These are phyloP conservation scores for Solanum hybrid DNA, from an alignment of 305 asterid genomes.

Conservation along the genomic window DNA sequence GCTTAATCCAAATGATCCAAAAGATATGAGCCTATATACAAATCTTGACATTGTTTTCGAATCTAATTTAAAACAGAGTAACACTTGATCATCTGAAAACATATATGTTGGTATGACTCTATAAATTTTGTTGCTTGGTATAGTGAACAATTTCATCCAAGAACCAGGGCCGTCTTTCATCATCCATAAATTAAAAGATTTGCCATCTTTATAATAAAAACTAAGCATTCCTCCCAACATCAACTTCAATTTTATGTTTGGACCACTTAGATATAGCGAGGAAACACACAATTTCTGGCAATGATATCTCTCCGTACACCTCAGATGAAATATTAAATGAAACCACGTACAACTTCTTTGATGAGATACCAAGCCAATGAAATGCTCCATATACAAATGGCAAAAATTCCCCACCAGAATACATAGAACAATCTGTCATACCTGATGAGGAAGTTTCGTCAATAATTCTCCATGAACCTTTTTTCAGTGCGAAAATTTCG, in stretches of 20 bases:
- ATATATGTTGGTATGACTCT: neutral
- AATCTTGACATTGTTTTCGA: neutral
- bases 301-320: neutral
- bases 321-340: neutral
- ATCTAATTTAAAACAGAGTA: neutral
- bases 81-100: neutral
- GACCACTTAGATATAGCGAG: neutral
- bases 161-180: neutral
- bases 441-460: neutral
- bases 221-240: neutral
- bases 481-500: neutral
- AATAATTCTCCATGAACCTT: neutral
- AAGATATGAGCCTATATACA: neutral
- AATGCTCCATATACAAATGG: neutral
- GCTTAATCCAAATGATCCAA: neutral
- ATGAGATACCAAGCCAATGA: neutral
- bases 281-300: neutral
- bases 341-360: neutral
- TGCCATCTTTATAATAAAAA: neutral
- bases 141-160: neutral
- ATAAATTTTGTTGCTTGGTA: neutral
- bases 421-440: too few relatives aligned
- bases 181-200: neutral
- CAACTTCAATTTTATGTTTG: neutral
- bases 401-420: neutral